phyloP scores from a whole-genome alignment of 805 yeast genomes.

The Spathaspora hagerdaliae region DNA sequence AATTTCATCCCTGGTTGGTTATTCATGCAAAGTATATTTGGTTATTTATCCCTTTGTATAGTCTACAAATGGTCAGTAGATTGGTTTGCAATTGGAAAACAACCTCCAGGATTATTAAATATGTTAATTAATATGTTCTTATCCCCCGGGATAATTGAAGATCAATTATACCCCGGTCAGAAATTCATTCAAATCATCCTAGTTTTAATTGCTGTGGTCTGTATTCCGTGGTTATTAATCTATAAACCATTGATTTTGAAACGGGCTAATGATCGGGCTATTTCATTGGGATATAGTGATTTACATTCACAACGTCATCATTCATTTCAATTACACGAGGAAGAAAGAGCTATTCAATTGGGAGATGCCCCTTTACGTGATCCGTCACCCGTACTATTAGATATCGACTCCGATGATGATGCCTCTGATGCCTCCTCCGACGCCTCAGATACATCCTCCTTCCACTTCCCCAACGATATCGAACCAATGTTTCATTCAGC shows the following conservation, averaged over 20 bases:
- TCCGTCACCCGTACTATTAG: conserved; percentile 14
- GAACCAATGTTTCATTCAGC: conserved; percentile 31
- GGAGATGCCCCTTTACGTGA: conserved; percentile 12
- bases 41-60: conserved; percentile 62
- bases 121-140: conserved; percentile 76
- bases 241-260: conserved; percentile 55
- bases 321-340: conserved; percentile 38
- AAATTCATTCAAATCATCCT: conserved; percentile 55
- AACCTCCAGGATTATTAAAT: conserved; percentile 70
- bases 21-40: conserved; percentile 75
- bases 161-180: conserved; percentile 63
- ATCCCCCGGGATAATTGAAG: conserved; percentile 67
- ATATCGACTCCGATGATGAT: conserved; percentile 11
- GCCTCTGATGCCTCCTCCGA: conserved; percentile 8
- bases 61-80: conserved; percentile 72
- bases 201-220: conserved; percentile 54
- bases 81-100: conserved; percentile 58
- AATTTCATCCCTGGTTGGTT: conserved; percentile 70
- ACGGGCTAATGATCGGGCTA: conserved; percentile 33
- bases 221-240: conserved; percentile 72
- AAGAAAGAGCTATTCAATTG: conserved; percentile 27
- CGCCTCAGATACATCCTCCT: conserved; percentile 15
- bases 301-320: conserved; percentile 41
- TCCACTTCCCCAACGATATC: conserved; percentile 33
- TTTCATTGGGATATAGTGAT: conserved; percentile 35